Evolutionary conservation across 164 flowering plant genomes (phyloP).

Genomic region (Sedum album): DNA sequence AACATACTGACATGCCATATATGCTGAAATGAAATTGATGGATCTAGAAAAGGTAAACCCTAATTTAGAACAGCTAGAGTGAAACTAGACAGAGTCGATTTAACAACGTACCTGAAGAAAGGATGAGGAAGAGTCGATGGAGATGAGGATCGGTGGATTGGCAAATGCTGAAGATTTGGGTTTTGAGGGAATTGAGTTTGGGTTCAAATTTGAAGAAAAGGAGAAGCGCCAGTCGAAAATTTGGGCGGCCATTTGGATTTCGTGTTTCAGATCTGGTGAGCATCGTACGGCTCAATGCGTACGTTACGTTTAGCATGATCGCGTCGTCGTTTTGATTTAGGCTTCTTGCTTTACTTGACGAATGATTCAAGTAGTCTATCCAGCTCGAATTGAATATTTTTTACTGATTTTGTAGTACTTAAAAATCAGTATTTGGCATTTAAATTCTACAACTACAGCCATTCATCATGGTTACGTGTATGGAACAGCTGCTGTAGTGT

Average conservation of each 20-base stretch:
- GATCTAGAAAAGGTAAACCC: background rate
- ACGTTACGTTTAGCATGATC: too few relatives aligned
- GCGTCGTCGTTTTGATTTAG: too few relatives aligned
- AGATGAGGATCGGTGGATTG: background rate
- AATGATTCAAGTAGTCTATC: too few relatives aligned
- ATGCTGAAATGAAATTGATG: background rate
- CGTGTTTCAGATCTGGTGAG: background rate
- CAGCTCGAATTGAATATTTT: too few relatives aligned
- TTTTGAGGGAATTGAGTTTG: background rate
- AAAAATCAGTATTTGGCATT: too few relatives aligned
- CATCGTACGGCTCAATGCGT: too few relatives aligned
- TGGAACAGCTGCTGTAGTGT: too few relatives aligned
- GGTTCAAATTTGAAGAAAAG: background rate
- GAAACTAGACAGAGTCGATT: too few relatives aligned
- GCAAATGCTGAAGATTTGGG: background rate
- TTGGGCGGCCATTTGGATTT: constrained; percentile 1
- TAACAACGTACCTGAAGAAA: background rate
- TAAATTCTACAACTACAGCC: too few relatives aligned
- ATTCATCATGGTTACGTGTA: too few relatives aligned
- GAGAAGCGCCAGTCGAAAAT: background rate
- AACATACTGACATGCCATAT: background rate
- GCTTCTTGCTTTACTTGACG: too few relatives aligned
- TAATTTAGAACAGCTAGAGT: background rate
- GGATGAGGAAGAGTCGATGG: background rate
- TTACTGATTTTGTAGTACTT: too few relatives aligned